Conservation (phyloP, 2,329 filamentous ascomycete species). For the Neocucurbitaria cava region DNA sequence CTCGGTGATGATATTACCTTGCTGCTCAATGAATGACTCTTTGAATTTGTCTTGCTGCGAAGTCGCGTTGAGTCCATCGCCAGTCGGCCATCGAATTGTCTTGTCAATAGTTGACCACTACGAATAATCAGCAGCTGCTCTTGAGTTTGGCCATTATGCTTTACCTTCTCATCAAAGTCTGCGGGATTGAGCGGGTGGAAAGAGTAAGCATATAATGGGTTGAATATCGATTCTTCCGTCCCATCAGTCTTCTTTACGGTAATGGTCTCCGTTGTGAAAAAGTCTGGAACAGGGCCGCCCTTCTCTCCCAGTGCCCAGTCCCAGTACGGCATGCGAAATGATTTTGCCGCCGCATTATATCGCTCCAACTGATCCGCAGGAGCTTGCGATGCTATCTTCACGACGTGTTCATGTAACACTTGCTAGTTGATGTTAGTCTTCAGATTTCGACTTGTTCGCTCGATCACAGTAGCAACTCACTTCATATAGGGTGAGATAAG, state of each 20-base stretch:
- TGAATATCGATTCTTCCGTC: constrained; percentile 20
- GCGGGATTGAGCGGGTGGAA: constrained; percentile 32
- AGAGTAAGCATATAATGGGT: constrained; percentile 39
- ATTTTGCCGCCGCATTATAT: constrained; percentile 33
- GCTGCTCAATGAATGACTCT: constrained; percentile 16
- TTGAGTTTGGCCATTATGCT: background rate
- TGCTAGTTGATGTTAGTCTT: constrained; percentile 23
- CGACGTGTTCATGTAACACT: constrained; percentile 36
- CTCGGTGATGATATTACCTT: constrained; percentile 48
- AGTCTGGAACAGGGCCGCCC: constrained; percentile 30
- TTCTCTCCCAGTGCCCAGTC: constrained; percentile 39
- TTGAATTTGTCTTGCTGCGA: constrained; percentile 24
- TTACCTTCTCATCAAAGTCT: constrained; percentile 36
- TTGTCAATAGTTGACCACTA: constrained; percentile 34
- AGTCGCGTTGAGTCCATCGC: constrained; percentile 18
- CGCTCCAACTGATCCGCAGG: constrained; percentile 21
- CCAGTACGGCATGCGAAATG: constrained; percentile 46
- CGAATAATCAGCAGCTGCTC: background rate
- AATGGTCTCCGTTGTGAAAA: constrained; percentile 27
- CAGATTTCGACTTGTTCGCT: background rate
- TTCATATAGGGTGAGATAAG: constrained; percentile 73
- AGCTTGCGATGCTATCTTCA: constrained; percentile 22
- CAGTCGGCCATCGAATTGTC: constrained; percentile 43
- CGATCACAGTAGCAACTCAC: constrained; percentile 48
- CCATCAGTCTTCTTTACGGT: constrained; percentile 27